These are phyloP conservation scores for Globisporangium cystogenes DNA, from an alignment of 352 stramenopile genomes.

Conservation along the genomic window DNA sequence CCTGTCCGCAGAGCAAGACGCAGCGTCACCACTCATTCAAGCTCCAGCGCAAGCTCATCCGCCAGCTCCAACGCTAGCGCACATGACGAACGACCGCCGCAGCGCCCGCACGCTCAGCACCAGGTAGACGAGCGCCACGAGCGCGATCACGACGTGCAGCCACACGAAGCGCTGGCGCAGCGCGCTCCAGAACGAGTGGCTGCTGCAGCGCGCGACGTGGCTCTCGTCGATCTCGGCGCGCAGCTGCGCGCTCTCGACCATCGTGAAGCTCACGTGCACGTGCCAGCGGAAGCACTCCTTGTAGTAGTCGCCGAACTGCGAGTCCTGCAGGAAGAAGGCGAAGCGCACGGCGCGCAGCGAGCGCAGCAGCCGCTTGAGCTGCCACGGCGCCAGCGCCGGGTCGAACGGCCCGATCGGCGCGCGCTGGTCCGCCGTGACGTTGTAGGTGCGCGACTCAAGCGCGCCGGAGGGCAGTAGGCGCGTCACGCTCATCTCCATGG, in stretches of 20 bases:
- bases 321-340: slow-evolving; percentile 56
- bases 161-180: slow-evolving; percentile 64
- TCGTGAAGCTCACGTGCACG: slow-evolving; percentile 46
- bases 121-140: slow-evolving; percentile 53
- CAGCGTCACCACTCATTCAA: background rate
- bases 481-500: slow-evolving; percentile 32
- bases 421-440: slow-evolving; percentile 25
- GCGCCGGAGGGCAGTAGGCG: slow-evolving; percentile 25
- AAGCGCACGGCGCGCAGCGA: slow-evolving; percentile 41
- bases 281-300: slow-evolving; percentile 83
- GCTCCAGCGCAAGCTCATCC: too few species aligned
- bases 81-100: slow-evolving; percentile 45
- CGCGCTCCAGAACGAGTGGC: slow-evolving; percentile 42
- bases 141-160: slow-evolving; percentile 58
- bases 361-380: slow-evolving; percentile 43
- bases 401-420: slow-evolving; percentile 56
- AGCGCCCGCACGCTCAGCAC: slow-evolving; percentile 53
- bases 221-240: slow-evolving; percentile 54
- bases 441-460: slow-evolving; percentile 33
- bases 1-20: background rate
- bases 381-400: slow-evolving; percentile 19
- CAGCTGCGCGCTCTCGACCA: slow-evolving; percentile 42
- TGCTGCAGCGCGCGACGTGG: slow-evolving; percentile 44
- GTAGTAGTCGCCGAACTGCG: slow-evolving; percentile 73
- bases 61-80: too few species aligned